Base-by-base conservation (phyloP, 768 basidiomycete genomes). In the Suillus brevipes region DNA sequence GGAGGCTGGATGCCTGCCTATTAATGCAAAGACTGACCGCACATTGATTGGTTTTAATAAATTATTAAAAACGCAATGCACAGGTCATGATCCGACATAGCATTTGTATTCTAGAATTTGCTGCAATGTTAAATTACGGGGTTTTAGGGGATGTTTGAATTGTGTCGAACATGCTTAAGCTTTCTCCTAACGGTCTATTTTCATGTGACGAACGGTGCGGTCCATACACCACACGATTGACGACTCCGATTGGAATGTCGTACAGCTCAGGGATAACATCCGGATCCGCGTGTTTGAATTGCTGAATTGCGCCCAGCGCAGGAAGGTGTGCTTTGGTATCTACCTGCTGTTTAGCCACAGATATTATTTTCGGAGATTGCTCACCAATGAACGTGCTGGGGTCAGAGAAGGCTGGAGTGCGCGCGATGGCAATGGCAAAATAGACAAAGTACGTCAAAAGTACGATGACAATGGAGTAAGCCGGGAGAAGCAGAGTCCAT, bases 401-500 rank as follows among this genome's bases (percentile, higher is more conserved):
- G 68, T 92, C 87, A 64, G 84, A 80, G 66, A 94, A 89, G 10
- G 83, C 69, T 4, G 94, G 94, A 14, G 92, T 92, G 13, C 81
- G 81, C 49, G 84, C 82, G 16, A 95, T 76, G 3, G 92, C 91
- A 67, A 95, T 79, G 8, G 90, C 84, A 69, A 89, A 89, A 73
- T 95, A 95, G 7, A 83, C 80, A 71, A 87, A 83, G 74, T 95
- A 95, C 7, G 92, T 89, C 65, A 91, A 82, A 61, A 95, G 83
- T 61, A 88, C 84, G 12, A 88, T 67, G 59, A 94, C 78, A 61
- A 92, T 79, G 13, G 89, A 83, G 79, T 89, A 95, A 6, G 94
- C 85, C 34, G 94, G 94, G 20, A 95, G 71, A 23, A 95, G 84
- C 34, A 95, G 70, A 34, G 92, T 85, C 94, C 94, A 95, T 81